phyloP scores from a whole-genome alignment of 495 filamentous ascomycete genomes.

The Astrocystis sublimbata region DNA sequence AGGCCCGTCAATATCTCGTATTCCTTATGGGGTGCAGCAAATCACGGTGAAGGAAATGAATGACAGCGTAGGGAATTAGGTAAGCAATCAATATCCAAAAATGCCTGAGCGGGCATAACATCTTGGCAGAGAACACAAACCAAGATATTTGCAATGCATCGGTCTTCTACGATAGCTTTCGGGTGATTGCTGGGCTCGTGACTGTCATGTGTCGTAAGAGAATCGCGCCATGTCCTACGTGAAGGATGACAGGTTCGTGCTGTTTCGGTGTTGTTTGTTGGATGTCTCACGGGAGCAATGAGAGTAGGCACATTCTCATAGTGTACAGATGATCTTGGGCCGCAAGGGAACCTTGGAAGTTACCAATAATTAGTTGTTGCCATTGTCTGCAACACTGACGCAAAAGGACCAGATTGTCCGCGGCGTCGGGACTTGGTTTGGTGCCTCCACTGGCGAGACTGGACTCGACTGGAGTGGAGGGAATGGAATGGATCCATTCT shows the following conservation, averaged over 20 bases:
- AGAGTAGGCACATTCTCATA: not conserved
- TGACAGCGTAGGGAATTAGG: not conserved
- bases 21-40: conserved; percentile 3
- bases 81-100: not conserved
- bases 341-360: not conserved
- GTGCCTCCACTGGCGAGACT: too few relatives aligned
- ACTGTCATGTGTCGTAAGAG: too few relatives aligned
- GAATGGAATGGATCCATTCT: too few relatives aligned
- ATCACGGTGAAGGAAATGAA: not conserved
- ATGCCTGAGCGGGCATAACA: not conserved
- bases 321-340: not conserved
- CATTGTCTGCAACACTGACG: not conserved
- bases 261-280: not conserved
- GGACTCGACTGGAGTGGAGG: too few relatives aligned
- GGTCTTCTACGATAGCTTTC: not conserved
- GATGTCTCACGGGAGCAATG: not conserved
- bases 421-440: too few relatives aligned
- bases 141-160: not conserved
- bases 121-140: conserved; percentile 5
- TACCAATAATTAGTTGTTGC: not conserved
- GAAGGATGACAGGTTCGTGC: not conserved
- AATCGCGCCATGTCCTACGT: conserved; percentile 6
- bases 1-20: not conserved
- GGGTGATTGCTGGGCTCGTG: not conserved
- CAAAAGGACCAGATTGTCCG: not conserved